Percentiles rank a stretch among this genome's conserved stretches.
phyloP scores from a whole-genome alignment of 345 rosid species.

The Murraya koenigii region DNA sequence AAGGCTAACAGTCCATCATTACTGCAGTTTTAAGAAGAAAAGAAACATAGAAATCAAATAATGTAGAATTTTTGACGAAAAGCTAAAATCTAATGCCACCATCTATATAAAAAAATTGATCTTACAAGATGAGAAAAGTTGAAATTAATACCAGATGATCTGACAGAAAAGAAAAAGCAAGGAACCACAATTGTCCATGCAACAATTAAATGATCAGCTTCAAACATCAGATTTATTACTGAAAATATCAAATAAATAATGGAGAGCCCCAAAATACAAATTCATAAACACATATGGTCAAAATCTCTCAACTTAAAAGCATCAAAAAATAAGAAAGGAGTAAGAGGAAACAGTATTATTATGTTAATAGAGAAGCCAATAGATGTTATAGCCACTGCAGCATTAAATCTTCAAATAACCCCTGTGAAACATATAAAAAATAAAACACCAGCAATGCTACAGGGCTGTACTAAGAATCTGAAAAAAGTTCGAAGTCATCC shows the following conservation, averaged over 20 bases:
- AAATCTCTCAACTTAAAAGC: background rate
- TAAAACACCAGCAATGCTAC: background rate
- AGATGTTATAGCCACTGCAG: background rate
- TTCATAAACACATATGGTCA: background rate
- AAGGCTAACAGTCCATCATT: slow-evolving; percentile 94
- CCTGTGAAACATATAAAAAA: background rate
- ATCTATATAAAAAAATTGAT: background rate
- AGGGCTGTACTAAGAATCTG: background rate
- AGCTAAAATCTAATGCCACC: background rate
- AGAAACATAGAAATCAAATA: slow-evolving; percentile 1
- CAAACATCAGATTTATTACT: background rate
- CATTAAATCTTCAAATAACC: background rate
- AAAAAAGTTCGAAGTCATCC: background rate
- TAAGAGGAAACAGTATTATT: no score
- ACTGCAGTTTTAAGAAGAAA: slow-evolving; percentile 39
- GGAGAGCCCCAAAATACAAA: background rate
- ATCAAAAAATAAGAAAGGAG: background rate
- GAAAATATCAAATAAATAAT: background rate
- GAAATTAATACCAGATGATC: background rate
- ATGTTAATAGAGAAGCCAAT: no score
- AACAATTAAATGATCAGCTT: background rate
- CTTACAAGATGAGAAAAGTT: background rate
- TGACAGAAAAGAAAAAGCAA: background rate
- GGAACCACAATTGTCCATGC: background rate
- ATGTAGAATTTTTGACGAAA: no score